Evolutionary conservation across 129 eudicot species (phyloP).

Genomic region (Tagetes erecta): DNA sequence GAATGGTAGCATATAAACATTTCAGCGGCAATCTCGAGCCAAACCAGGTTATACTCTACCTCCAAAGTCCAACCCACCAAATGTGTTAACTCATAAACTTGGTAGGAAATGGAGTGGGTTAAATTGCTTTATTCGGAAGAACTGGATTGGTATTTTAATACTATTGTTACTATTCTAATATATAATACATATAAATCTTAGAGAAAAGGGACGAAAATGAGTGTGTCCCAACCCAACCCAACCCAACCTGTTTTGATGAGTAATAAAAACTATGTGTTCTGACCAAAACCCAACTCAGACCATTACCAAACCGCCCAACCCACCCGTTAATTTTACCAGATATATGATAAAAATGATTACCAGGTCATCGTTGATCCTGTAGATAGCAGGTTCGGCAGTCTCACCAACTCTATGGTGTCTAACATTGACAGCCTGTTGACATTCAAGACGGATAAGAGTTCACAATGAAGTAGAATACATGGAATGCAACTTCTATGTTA

Average conservation of each 20-base stretch:
- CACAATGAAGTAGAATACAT: not conserved
- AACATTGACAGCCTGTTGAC: constrained; percentile 76
- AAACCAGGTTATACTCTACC: not conserved
- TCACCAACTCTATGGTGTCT: constrained; percentile 87
- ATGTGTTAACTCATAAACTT: not conserved
- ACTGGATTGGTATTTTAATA: not conserved
- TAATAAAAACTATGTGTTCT: not conserved
- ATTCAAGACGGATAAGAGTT: constrained; percentile 18
- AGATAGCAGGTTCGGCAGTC: constrained; percentile 79
- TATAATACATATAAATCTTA: not conserved
- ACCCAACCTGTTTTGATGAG: not conserved
- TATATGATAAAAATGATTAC: constrained; percentile 36
- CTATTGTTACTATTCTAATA: not conserved
- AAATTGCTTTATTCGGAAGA: not conserved
- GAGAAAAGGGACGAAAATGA: not conserved
- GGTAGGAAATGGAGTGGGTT: not conserved
- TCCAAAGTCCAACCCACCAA: not conserved
- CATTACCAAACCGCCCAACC: not conserved
- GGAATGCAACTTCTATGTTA: not conserved
- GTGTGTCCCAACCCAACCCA: not conserved
- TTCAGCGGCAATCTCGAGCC: not conserved
- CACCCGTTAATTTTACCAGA: not conserved
- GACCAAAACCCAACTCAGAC: not conserved
- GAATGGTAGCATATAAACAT: not conserved
- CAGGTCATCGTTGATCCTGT: constrained; percentile 93